Evolutionary conservation across 208 protist genomes (phyloP).

Genomic region (Wallacemonas sp.): DNA sequence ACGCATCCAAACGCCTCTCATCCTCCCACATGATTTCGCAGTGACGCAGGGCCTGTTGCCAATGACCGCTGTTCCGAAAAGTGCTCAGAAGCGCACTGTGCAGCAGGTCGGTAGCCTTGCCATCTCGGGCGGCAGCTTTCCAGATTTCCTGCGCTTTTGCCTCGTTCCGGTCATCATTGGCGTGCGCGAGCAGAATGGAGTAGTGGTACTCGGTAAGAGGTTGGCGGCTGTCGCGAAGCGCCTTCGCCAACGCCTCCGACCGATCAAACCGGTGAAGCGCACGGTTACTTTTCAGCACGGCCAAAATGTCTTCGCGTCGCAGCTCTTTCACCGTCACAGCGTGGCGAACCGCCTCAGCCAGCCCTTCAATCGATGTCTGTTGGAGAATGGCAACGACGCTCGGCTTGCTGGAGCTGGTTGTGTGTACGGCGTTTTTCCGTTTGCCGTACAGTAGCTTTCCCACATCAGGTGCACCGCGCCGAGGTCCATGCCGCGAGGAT

Average conservation of each 20-base stretch:
- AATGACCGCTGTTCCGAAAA: slow-evolving; percentile 63
- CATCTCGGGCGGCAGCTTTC: slow-evolving; percentile 56
- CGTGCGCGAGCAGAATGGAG: slow-evolving; percentile 80
- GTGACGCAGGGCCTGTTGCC: slow-evolving; percentile 65
- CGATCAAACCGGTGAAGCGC: slow-evolving; percentile 75
- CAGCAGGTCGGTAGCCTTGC: slow-evolving; percentile 53
- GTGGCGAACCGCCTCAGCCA: slow-evolving; percentile 38
- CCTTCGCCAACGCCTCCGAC: slow-evolving; percentile 53
- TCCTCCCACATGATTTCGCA: slow-evolving; percentile 72
- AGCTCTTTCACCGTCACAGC: slow-evolving; percentile 61
- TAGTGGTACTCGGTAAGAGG: slow-evolving; percentile 72
- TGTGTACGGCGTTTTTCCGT: slow-evolving; percentile 64
- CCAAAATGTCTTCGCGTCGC: slow-evolving; percentile 37
- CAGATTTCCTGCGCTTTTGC: slow-evolving; percentile 63
- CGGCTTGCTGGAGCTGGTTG: slow-evolving; percentile 49
- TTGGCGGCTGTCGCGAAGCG: slow-evolving; percentile 33
- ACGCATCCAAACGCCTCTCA: slow-evolving; percentile 55
- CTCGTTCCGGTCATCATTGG: slow-evolving; percentile 72
- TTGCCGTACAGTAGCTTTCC: slow-evolving; percentile 84
- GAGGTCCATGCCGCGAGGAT: too few species aligned
- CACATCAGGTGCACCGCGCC: slow-evolving; percentile 37
- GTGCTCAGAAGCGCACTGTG: slow-evolving; percentile 75
- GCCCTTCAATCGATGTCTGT: slow-evolving; percentile 37
- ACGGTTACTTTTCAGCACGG: slow-evolving; percentile 61
- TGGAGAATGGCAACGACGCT: slow-evolving; percentile 45